A percentile compares a stretch with the other conserved stretches of the same genome.
phyloP scores from a whole-genome alignment of 805 yeast species.

The Metschnikowia amazonensis region DNA sequence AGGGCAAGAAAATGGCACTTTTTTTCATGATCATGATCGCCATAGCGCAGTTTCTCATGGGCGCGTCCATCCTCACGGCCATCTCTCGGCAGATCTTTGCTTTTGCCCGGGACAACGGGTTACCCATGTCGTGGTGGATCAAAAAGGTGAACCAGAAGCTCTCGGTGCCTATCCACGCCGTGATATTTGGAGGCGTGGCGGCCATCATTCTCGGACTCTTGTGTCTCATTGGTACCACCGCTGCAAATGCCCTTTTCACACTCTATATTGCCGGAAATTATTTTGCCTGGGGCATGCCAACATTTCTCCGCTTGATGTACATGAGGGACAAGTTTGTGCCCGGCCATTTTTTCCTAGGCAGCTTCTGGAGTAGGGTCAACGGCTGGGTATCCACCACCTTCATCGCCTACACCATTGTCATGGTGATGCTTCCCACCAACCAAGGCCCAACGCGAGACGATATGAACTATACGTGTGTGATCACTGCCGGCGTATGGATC shows the following conservation, averaged over 20 bases:
- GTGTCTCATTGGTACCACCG: slow-evolving; percentile 54
- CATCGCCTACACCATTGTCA: slow-evolving; percentile 49
- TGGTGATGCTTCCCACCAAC: slow-evolving; percentile 60
- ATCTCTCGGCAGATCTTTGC: slow-evolving; percentile 73
- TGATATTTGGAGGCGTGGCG: slow-evolving; percentile 42
- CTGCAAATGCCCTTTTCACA: slow-evolving; percentile 67
- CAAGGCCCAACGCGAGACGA: slow-evolving; percentile 37
- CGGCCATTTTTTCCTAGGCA: slow-evolving; percentile 66
- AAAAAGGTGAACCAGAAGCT: slow-evolving; percentile 53
- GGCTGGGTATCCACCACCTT: slow-evolving; percentile 48
- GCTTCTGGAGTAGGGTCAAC: slow-evolving; percentile 39
- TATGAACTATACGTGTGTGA: slow-evolving; percentile 70
- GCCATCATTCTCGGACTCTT: slow-evolving; percentile 54
- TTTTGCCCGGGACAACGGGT: slow-evolving; percentile 71
- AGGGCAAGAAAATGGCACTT: slow-evolving; percentile 60
- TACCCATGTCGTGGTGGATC: slow-evolving; percentile 51
- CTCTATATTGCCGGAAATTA: slow-evolving; percentile 60
- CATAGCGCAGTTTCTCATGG: slow-evolving; percentile 63
- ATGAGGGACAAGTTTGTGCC: slow-evolving; percentile 53
- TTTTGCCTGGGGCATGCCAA: slow-evolving; percentile 62
- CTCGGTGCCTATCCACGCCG: slow-evolving; percentile 65
- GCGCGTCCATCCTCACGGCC: slow-evolving; percentile 58
- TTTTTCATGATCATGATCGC: slow-evolving; percentile 59
- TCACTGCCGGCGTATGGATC: slow-evolving; percentile 59
- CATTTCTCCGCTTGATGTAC: slow-evolving; percentile 41